Base-by-base conservation (phyloP, 441 rosid genomes). In the Croton laevigatus region DNA sequence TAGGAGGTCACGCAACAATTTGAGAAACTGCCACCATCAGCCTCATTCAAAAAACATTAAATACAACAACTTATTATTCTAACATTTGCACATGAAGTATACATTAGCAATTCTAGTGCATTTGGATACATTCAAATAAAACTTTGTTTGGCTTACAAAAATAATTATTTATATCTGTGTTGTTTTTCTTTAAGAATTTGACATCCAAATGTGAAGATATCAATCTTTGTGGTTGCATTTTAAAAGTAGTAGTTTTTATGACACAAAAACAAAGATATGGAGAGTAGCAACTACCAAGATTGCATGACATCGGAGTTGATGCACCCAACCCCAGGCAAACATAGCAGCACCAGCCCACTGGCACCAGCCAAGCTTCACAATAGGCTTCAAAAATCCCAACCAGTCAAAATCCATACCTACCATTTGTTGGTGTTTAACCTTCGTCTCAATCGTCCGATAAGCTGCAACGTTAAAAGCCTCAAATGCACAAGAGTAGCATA, bases 241-340 rank as follows among this genome's bases (percentile, higher is more conserved):
- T 11, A 62, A 62, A 62, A n/a, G 32, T 17, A 62, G 32, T 17
- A 37, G 10, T 61, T 22, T 38, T 37, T 27, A 2, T 64, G 16
- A 44, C n/a, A 17, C 37, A 12, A 44, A 8, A 22, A 11, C 20
- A 46, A 44, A 58, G 48, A 17, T 14, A 44, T 14, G n/a, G n/a
- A 8, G 11, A 40, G 19, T 6, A 53, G 23, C 3, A 78, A 86
- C 38, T 83, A 91, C 96, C 63, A 88, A 87, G 73, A 89, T 86
- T 44, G 76, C 70, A 69, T 91, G 94, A 68, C 91, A 88, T 7
- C 72, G 78, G 3, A 53, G 80, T 52, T 89, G 98, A 80, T 85
- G 93, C 63, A 88, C 52, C 91, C 87, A 89, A 36, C 94, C 96
- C 89, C 88, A 87, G 2, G 84, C 38, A 76, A 89, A 87, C 60